Evolutionary conservation across 2,329 filamentous ascomycete genomes (phyloP).

Genomic region (Colletotrichum graminicola): DNA sequence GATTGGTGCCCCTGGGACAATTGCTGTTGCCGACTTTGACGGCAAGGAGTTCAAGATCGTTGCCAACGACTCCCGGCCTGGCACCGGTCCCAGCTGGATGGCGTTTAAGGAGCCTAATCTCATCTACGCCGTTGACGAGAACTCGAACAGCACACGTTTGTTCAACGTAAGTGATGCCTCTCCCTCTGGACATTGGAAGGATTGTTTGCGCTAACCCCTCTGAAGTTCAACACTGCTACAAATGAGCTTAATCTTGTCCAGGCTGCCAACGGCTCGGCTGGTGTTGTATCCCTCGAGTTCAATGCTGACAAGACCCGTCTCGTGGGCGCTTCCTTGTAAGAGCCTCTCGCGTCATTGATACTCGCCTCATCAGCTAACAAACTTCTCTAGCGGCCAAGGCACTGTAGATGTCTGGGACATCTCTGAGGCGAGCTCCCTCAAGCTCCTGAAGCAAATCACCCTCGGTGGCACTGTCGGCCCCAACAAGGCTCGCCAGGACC

Average conservation of each 20-base stretch:
- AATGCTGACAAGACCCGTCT: conserved; percentile 59
- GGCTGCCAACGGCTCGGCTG: conserved; percentile 52
- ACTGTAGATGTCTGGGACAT: conserved; percentile 62
- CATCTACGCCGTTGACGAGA: conserved; percentile 64
- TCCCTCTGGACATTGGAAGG: background rate
- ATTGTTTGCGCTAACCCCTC: conserved; percentile 2
- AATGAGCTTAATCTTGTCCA: conserved; percentile 49
- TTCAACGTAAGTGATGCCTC: conserved; percentile 48
- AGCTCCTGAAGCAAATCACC: conserved; percentile 54
- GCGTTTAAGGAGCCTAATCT: conserved; percentile 54
- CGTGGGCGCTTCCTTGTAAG: conserved; percentile 57
- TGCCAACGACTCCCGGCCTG: conserved; percentile 48
- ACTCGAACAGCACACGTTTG: conserved; percentile 53
- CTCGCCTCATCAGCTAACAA: conserved; percentile 2
- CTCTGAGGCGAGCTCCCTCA: conserved; percentile 49
- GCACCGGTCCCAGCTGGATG: conserved; percentile 60
- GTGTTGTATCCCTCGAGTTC: conserved; percentile 63
- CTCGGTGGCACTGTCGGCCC: conserved; percentile 52
- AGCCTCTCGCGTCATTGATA: background rate
- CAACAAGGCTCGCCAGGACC: conserved; percentile 48
- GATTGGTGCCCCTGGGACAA: conserved; percentile 55
- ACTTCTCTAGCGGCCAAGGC: conserved; percentile 47
- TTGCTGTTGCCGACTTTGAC: conserved; percentile 58
- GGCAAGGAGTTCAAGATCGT: conserved; percentile 55
- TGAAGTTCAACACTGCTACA: conserved; percentile 50